Evolutionary conservation across 208 protist genomes (phyloP), one percentile per base, ranked within the genome.

Genomic region (Trypanosoma cruzi): DNA sequence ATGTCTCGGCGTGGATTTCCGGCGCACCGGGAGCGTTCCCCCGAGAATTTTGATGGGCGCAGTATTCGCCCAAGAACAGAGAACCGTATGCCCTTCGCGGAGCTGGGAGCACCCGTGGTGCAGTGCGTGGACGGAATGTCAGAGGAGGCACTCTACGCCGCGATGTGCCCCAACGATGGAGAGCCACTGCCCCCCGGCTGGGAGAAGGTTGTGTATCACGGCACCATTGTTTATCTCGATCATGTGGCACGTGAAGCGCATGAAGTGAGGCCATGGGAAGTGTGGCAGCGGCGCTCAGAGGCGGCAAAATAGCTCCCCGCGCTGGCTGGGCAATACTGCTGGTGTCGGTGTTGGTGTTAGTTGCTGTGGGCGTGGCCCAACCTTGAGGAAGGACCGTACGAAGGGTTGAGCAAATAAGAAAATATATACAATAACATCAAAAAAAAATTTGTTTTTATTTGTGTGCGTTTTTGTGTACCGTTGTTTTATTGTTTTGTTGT

Each of bases 191-290:
- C 84, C 11, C 84, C 87, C 13, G 84, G 77, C 14, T 93, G 88
- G 81, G 88, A 89, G 55, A 68, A 79, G 20, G 81, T 86, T 10
- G 13, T 65, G 6, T 81, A 85, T 55, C 60, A 85, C 46, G 78
- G 65, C 46, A 50, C 72, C 2, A 68, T 77, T 14, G 81, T 93
- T 16, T 90, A 85, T 44, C 52, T 91, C 20, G 82, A 89, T 52
- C 84, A 88, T 61, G 67, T 93, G 48, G 75, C 71, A 0, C 80
- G 85, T 16, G 88, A 91, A 56, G 88, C 82, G 37, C 81, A 91
- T 57, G 75, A 90, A 56, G 73, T 81, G 62, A 28, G 64, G 54
- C 83, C 85, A 49, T 88, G 81, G 83, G 77, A 80, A 53, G 83
- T 89, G 4, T 92, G 79, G 84, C 67, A 56, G 55, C 37, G 68